Base-by-base conservation (phyloP, 768 basidiomycete species). In the Neoboletus brunneissimus region DNA sequence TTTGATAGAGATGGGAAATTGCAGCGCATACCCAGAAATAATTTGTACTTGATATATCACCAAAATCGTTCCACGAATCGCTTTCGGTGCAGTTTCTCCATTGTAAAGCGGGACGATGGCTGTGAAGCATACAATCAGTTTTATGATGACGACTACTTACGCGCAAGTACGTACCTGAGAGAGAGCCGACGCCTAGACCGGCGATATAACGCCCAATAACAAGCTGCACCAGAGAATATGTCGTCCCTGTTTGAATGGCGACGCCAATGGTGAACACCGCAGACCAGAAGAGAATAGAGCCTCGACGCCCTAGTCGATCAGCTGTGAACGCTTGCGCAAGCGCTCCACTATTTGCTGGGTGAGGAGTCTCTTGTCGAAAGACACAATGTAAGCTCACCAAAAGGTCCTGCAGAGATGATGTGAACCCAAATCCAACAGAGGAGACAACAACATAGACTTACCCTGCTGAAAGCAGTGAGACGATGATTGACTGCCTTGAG, bases 21-120 rank as follows among this genome's bases (percentile, higher is more conserved):
- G 25, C 15, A n/a, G 6, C 11, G 37, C 77, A 38, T 63, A 86
- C 87, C 86, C 87, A 13, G 79, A 73, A 63, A 89, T 88, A 58
- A 91, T 88, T 67, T 89, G 87, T 13, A 90, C 74, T 65, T 91
- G 89, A 64, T 91, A 91, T 18, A 91, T 73, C 2, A 88, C 87
- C 29, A 92, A 73, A 77, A 82, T 69, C 20, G 86, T 81, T 9
- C 89, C 90, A 65, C 89, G 81, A 54, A 91, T 77, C 1, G 82
- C 78, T 64, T 89, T 89, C 0, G 89, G 89, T 0, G 88, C 82
- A 0, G 88, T 87, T 71, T 91, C 89, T 38, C 89, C 88, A 59
- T 87, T 89, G 68, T 90, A 91, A 8, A 91, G 80, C 62, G 83
- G 82, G 12, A 84, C 81, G 50, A 83, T 80, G 41, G 79, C 80